A percentile compares a stretch with the other conserved stretches of the same genome.
These are phyloP conservation scores for Pleurotus pulmonarius DNA, from an alignment of 768 basidiomycete species.

Conservation along the genomic window DNA sequence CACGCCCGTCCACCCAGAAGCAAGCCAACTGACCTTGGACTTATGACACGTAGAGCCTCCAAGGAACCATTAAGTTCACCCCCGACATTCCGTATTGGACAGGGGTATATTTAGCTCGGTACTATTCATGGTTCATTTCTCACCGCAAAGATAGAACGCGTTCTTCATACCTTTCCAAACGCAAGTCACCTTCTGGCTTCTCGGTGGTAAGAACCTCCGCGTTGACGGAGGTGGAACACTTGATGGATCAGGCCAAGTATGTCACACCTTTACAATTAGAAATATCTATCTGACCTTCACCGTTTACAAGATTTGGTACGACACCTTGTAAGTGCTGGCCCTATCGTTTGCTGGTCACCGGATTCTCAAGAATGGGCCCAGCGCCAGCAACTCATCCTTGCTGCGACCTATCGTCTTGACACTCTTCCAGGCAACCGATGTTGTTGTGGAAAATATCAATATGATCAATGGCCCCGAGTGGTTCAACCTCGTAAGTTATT, in stretches of 20 bases:
- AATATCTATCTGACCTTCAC: too few species aligned
- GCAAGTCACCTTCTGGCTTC: conserved; percentile 51
- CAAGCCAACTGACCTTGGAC: neutral
- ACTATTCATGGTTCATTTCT: neutral
- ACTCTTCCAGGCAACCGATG: conserved; percentile 45
- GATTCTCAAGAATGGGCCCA: conserved; percentile 12
- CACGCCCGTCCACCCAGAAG: too few species aligned
- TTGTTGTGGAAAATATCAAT: conserved; percentile 41
- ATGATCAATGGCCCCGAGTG: conserved; percentile 52
- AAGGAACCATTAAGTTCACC: conserved; percentile 49
- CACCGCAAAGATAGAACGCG: conserved; percentile 32
- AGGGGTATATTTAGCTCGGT: conserved; percentile 26
- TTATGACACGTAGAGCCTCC: conserved; percentile 30
- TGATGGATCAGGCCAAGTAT: conserved; percentile 60
- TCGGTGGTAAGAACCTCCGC: conserved; percentile 45
- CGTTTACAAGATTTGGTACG: conserved; percentile 45
- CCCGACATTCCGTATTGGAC: conserved; percentile 53
- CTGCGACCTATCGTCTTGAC: conserved; percentile 55
- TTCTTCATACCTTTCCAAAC: conserved; percentile 53
- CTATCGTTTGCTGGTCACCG: neutral
- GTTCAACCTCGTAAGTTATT: conserved; percentile 38
- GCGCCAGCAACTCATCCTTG: conserved; percentile 40
- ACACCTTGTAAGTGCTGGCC: conserved; percentile 34
- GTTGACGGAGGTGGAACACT: conserved; percentile 61
- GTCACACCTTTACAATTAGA: conserved; percentile 6